phyloP scores from a whole-genome alignment of 2,329 filamentous ascomycete genomes.

The Cordyceps militaris region DNA sequence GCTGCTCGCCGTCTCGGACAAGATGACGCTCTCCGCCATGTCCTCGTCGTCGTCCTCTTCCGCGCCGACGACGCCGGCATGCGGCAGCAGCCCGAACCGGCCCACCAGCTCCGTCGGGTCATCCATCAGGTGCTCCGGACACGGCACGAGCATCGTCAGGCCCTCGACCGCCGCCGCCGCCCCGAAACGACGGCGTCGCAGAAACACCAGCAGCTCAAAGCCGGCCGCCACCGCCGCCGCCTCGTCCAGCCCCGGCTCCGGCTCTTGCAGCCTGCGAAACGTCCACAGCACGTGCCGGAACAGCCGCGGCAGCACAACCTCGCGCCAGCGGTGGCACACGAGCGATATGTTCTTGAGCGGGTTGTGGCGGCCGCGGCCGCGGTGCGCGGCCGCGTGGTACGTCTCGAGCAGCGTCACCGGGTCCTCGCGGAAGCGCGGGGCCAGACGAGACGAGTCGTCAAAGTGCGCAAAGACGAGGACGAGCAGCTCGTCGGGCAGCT shows the following conservation, averaged over 20 bases:
- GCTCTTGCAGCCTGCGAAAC: constrained; percentile 25
- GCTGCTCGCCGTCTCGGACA: constrained; percentile 17
- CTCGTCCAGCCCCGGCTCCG: constrained; percentile 14
- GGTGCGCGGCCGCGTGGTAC: constrained; percentile 29
- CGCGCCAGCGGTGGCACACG: constrained; percentile 47
- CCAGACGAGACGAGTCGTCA: constrained; percentile 41
- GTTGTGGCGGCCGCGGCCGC: not conserved
- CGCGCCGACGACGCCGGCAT: constrained; percentile 12
- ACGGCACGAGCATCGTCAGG: constrained; percentile 35
- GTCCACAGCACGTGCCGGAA: constrained; percentile 49
- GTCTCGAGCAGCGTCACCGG: constrained; percentile 35
- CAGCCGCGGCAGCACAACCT: constrained; percentile 44
- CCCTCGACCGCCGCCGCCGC: constrained; percentile 35
- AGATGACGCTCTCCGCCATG: not conserved
- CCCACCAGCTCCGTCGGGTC: constrained; percentile 21
- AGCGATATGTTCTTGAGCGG: constrained; percentile 50
- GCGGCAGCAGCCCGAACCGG: constrained; percentile 26
- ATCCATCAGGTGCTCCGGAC: constrained; percentile 20
- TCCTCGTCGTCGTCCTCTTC: not conserved
- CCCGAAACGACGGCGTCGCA: constrained; percentile 29
- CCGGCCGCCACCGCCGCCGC: not conserved
- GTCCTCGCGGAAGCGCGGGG: constrained; percentile 37
- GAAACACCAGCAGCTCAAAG: constrained; percentile 29
- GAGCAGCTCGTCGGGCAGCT: constrained; percentile 56
- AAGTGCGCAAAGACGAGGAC: constrained; percentile 50